These are phyloP conservation scores for Luvunga scandens DNA, from an alignment of 345 rosid genomes.

Conservation along the genomic window DNA sequence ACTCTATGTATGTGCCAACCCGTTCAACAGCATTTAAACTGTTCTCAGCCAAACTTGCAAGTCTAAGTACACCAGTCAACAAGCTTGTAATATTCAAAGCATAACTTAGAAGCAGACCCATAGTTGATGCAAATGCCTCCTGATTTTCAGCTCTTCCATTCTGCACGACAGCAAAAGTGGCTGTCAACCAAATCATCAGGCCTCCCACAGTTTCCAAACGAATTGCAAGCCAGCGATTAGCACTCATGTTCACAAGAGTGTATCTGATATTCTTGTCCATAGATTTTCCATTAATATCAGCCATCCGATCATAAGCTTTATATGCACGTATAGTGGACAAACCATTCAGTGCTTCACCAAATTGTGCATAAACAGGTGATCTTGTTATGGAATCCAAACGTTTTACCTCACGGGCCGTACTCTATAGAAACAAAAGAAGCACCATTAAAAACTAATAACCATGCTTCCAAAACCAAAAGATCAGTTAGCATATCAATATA, in stretches of 20 bases:
- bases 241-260: conserved; percentile 87
- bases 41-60: conserved; percentile 97
- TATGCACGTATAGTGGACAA: conserved; percentile 91
- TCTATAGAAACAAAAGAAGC: conserved; percentile 42
- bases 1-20: conserved; percentile 77
- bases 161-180: conserved; percentile 98
- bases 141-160: conserved; percentile 86
- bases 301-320: conserved; percentile 94
- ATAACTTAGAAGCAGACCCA: conserved; percentile 98
- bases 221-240: conserved; percentile 96
- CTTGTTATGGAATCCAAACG: conserved; percentile 88
- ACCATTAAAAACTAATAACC: conserved; percentile 9
- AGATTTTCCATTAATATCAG: conserved; percentile 84
- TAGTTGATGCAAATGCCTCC: conserved; percentile 88
- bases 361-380: conserved; percentile 99
- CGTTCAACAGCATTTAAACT: conserved; percentile 97
- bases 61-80: conserved; percentile 86
- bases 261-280: conserved; percentile 93
- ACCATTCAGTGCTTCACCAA: conserved; percentile 98
- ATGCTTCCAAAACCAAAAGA: neutral
- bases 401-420: conserved; percentile 96
- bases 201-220: conserved; percentile 94
- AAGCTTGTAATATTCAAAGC: conserved; percentile 85
- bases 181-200: conserved; percentile 97
- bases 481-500: neutral